Evolutionary conservation across 495 filamentous ascomycete genomes (phyloP).

Genomic region (Cairneyella variabilis): DNA sequence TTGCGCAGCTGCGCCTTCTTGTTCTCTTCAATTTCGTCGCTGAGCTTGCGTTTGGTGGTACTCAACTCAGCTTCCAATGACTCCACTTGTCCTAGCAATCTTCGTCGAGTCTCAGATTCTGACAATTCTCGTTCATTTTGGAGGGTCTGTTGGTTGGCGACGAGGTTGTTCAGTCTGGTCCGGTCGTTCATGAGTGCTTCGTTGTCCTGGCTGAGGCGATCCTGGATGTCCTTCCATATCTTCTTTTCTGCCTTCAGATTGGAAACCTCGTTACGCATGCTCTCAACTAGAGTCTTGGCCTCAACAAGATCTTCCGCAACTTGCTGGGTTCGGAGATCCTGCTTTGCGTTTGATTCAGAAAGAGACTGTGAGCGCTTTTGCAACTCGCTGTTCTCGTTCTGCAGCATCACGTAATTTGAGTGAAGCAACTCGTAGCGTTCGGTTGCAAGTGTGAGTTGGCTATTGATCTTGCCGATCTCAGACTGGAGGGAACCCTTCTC

Average conservation of each 20-base stretch:
- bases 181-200: slow-evolving; percentile 80
- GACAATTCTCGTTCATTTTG: slow-evolving; percentile 85
- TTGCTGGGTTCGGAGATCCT: slow-evolving; percentile 85
- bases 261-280: slow-evolving; percentile 82
- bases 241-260: slow-evolving; percentile 92
- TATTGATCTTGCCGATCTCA: slow-evolving; percentile 70
- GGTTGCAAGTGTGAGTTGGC: slow-evolving; percentile 72
- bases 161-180: slow-evolving; percentile 69
- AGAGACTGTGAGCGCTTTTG: slow-evolving; percentile 72
- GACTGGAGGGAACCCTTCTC: slow-evolving; percentile 79
- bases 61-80: slow-evolving; percentile 72
- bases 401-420: slow-evolving; percentile 74
- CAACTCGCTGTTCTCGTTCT: slow-evolving; percentile 78
- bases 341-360: slow-evolving; percentile 78
- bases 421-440: slow-evolving; percentile 91
- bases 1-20: slow-evolving; percentile 75
- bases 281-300: slow-evolving; percentile 73
- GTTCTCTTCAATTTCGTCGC: slow-evolving; percentile 75
- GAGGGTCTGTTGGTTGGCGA: slow-evolving; percentile 77
- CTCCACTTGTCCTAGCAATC: slow-evolving; percentile 73
- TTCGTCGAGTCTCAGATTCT: slow-evolving; percentile 74
- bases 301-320: slow-evolving; percentile 91
- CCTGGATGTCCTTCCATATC: slow-evolving; percentile 87
- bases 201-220: slow-evolving; percentile 80
- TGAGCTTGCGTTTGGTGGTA: slow-evolving; percentile 75